A percentile compares a stretch with the other conserved stretches of the same genome.
Evolutionary conservation across 768 basidiomycete species (phyloP).

Genomic region (Phylloporus arenicola): DNA sequence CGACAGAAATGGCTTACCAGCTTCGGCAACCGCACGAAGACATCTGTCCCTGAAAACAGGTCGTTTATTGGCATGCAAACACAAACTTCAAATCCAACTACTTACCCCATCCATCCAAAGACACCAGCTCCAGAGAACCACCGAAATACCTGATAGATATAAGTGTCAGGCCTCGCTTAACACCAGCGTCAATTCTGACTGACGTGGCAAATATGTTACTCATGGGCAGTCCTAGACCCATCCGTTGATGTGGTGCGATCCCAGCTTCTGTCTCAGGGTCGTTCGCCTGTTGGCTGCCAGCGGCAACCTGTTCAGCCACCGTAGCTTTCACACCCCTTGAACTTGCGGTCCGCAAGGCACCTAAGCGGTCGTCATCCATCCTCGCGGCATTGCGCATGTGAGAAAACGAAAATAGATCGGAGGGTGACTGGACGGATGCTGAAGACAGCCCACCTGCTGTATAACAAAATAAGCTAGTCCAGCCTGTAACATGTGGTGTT

Average conservation of each 20-base stretch:
- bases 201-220: slow-evolving; percentile 84
- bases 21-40: slow-evolving; percentile 74
- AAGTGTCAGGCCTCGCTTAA: not conserved
- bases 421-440: slow-evolving; percentile 51
- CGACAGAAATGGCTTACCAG: slow-evolving; percentile 45
- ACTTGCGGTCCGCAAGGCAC: slow-evolving; percentile 60
- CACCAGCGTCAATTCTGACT: slow-evolving; percentile 17
- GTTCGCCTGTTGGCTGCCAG: slow-evolving; percentile 36
- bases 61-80: not conserved
- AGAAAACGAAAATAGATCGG: slow-evolving; percentile 87
- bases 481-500: not conserved
- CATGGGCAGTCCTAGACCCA: slow-evolving; percentile 85
- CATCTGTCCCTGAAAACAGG: slow-evolving; percentile 66
- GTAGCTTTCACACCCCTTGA: slow-evolving; percentile 68
- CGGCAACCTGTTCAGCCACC: slow-evolving; percentile 75
- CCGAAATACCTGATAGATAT: slow-evolving; percentile 62
- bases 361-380: slow-evolving; percentile 60
- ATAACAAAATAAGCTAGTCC: slow-evolving; percentile 4
- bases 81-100: slow-evolving; percentile 1
- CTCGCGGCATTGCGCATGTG: slow-evolving; percentile 73
- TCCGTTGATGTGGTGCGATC: slow-evolving; percentile 52
- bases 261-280: slow-evolving; percentile 42
- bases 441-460: slow-evolving; percentile 68
- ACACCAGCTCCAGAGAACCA: slow-evolving; percentile 71
- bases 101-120: slow-evolving; percentile 81